Evolutionary conservation across 306 rosid species (phyloP), one percentile per base, ranked within the genome.

Genomic region (Cicer judaicum): DNA sequence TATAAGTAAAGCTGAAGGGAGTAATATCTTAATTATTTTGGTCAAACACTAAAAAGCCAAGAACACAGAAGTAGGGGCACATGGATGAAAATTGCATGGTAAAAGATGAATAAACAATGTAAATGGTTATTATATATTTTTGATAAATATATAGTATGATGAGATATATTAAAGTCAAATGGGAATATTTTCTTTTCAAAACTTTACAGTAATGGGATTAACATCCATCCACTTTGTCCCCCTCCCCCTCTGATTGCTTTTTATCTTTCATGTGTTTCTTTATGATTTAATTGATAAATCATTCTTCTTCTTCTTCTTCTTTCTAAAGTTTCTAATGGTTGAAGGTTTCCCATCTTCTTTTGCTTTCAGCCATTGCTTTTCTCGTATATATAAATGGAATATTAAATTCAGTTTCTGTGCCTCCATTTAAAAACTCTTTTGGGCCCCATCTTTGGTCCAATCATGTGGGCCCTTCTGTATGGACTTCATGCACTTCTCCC

Each of bases 221-320:
- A 84, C 94, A 91, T 91, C 72, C 92, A 77, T 89, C 97, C 94
- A 87, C 97, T 91, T 89, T 91, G 97, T 91, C 97, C 87, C 93
- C 88, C 81, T 78, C 88, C 65, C 64, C 19, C 71, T 82, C 76
- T 69, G 59, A 72, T 74, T 68, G 63, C 36, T 42, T 71, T 68
- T 68, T 64, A 61, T 38, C 44, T 85, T 77, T 85, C 39, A 4
- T 75, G 29, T 69, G 34, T 77, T 63, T 53, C 48, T 76, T 75
- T 59, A 70, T 73, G 24, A 53, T 49, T 24, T 64, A 61, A 62
- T 80, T 77, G 38, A 73, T 68, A 60, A 29, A 29, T 70, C 61
- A 63, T 55, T 48, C 56, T 63, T 43, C 69, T 47, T 82, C 63
- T 64, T 59, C 36, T 10, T 60, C 2, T 2, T 50, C 6, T 54